Base-by-base conservation (phyloP, 2,329 filamentous ascomycete genomes). In the Didymella keratinophila region DNA sequence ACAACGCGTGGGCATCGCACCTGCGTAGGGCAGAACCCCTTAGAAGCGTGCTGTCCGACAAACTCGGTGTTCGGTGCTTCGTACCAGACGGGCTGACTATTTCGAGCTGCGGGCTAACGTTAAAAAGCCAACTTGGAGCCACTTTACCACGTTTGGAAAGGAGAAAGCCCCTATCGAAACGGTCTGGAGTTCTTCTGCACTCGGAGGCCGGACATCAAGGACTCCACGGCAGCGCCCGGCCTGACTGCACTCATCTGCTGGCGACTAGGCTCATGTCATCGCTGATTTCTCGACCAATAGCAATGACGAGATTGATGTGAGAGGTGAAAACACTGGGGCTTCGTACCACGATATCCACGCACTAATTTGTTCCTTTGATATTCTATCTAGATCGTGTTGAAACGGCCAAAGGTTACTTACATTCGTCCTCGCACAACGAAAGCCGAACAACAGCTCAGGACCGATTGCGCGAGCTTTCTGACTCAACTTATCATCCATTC, bases 131-230 rank as follows among this genome's bases (percentile, higher is more conserved):
- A 43, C n/a, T 12, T 18, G 16, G 39, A 50, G 16, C 53, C 53
- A 45, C 53, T 44, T 50, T 32, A 10, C 41, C 32, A 34, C 32
- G 10, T 51, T 39, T 16, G 20, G 9, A 41, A 4, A 6, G 20
- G 46, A 30, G 39, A 28, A 42, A 46, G 25, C 8, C 25, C 32
- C 41, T 11, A 2, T 10, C 25, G 5, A 28, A 20, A 52, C 8
- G 25, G 23, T 34, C 34, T 34, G 16, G 18, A 30, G 21, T 37
- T 50, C 30, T 1, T 32, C 12, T 43, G 47, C 36, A 12, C 28
- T 53, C 55, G 55, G 55, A 21, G 27, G 37, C 23, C 55, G 55
- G 55, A 49, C 25, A n/a, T 45, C 49, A 53, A 53, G 55, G 55
- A 49, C 30, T 53, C 55, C 55, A 49, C 30, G 55, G 49, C 37